Evolutionary conservation across 2,329 filamentous ascomycete genomes (phyloP), one percentile per base, ranked within the genome.

Genomic region (Tolypocladium ophioglossoides): DNA sequence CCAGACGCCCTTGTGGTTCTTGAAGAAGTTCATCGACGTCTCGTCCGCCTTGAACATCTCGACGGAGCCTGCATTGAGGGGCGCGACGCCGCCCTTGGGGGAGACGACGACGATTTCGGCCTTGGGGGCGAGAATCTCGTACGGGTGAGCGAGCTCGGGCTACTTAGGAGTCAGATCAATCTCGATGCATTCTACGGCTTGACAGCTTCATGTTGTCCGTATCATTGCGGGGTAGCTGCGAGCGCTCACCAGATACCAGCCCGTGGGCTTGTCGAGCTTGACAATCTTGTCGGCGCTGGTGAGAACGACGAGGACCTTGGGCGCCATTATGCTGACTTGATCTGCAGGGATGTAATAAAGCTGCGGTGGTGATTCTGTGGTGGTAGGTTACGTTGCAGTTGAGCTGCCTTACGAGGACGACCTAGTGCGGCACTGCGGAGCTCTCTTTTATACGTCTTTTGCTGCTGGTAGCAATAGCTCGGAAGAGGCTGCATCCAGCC

Each of bases 271-370:
- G 63, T 74, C 74, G 47, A 75, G 73, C 61, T 71, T 65, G 54
- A 57, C 58, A 61, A 82, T 74, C 67, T 72, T 69, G 64, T 66
- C 69, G 66, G 80, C 76, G 57, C 84, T 89, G 59, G 83, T 87
- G 57, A 89, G 80, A 55, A 90, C 81, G 67, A 89, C 72, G 72
- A 90, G 84, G 59, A 89, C 72, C 68, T 85, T 86, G 61, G 73
- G 75, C 38, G 74, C 71, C 76, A 79, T 79, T 49, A 12, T 54
- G 46, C 11, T 14, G 30, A 24, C 12, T 39, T 38, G 8, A 12
- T 41, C 9, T 18, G 18, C 11, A 40, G 24, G 35, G 35, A 16
- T 39, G 22, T 27, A 27, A 27, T n/a, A n/a, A 16, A 1, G 35
- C 12, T 22, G 32, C 22, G 5, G 20, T 24, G 10, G 16, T 27